Percentiles rank a stretch among this genome's conserved stretches.
Conservation (phyloP, 2,329 filamentous ascomycete species). For the Sporothrix protearum region DNA sequence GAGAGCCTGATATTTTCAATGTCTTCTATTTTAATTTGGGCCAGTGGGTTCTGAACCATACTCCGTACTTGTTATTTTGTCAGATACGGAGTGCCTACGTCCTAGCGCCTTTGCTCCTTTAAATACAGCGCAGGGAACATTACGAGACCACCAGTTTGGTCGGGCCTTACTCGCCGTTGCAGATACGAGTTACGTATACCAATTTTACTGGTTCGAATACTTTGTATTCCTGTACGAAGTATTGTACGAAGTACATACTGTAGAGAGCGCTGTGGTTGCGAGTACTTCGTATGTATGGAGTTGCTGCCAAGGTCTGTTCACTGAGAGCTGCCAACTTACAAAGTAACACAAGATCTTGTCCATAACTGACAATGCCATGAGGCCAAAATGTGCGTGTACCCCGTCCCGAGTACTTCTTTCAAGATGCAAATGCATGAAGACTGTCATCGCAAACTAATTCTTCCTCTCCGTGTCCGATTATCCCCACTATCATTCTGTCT, state of each 20-base stretch:
- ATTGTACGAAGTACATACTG: neutral
- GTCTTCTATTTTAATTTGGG: neutral
- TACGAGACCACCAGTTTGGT: conserved; percentile 6
- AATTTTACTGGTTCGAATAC: no score
- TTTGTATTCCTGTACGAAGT: no score
- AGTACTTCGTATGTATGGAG: no score
- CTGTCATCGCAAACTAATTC: neutral
- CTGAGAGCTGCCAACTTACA: no score
- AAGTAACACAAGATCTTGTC: neutral
- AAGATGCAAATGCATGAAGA: neutral
- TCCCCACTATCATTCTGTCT: neutral
- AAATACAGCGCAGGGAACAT: neutral
- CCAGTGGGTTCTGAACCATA: neutral
- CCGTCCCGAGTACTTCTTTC: no score
- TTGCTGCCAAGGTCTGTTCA: no score
- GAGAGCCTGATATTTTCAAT: neutral
- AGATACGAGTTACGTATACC: neutral
- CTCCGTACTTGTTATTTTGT: neutral
- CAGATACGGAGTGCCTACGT: neutral
- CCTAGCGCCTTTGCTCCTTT: neutral
- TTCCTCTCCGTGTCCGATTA: neutral
- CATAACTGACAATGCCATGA: neutral
- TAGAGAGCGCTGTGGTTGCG: no score
- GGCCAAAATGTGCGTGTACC: no score
- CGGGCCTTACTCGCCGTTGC: neutral